A percentile compares a stretch with the other conserved stretches of the same genome.
These are phyloP conservation scores for Leccinum fuscescens DNA, from an alignment of 1,284 basidiomycete genomes.

Conservation along the genomic window DNA sequence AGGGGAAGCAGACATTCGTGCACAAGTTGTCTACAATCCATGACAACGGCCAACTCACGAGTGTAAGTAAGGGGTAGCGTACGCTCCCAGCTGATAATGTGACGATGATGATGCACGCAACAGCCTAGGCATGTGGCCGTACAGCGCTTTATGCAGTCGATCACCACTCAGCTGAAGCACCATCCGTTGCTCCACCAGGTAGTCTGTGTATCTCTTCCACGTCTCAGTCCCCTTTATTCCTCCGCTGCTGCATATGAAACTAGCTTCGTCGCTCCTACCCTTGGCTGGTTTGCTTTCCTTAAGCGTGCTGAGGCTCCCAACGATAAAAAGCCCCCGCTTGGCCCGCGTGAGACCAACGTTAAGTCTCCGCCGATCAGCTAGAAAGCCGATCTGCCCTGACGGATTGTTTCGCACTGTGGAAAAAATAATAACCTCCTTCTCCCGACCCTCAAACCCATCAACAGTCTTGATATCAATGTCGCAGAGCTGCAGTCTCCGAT, in stretches of 20 bases:
- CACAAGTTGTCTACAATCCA: not conserved
- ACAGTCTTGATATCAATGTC: conserved; percentile 85
- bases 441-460: conserved; percentile 91
- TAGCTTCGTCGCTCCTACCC: conserved; percentile 14
- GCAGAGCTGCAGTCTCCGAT: conserved; percentile 60
- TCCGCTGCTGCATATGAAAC: conserved; percentile 11
- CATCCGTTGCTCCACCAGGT: conserved; percentile 47
- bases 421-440: conserved; percentile 90
- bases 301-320: conserved; percentile 77
- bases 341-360: conserved; percentile 90
- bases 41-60: conserved; percentile 14
- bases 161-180: conserved; percentile 51
- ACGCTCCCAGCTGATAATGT: conserved; percentile 7
- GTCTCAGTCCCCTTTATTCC: conserved; percentile 50
- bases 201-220: conserved; percentile 62
- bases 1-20: not conserved
- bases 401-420: conserved; percentile 84
- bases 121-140: conserved; percentile 41
- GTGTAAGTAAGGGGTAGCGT: conserved; percentile 12
- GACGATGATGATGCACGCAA: conserved; percentile 3
- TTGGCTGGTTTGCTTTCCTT: conserved; percentile 41
- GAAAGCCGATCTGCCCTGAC: conserved; percentile 77
- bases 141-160: conserved; percentile 43
- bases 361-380: conserved; percentile 83
- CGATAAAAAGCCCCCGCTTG: conserved; percentile 77